Base-by-base conservation (phyloP, 2,329 filamentous ascomycete genomes). In the Aspergillus hiratsukae region DNA sequence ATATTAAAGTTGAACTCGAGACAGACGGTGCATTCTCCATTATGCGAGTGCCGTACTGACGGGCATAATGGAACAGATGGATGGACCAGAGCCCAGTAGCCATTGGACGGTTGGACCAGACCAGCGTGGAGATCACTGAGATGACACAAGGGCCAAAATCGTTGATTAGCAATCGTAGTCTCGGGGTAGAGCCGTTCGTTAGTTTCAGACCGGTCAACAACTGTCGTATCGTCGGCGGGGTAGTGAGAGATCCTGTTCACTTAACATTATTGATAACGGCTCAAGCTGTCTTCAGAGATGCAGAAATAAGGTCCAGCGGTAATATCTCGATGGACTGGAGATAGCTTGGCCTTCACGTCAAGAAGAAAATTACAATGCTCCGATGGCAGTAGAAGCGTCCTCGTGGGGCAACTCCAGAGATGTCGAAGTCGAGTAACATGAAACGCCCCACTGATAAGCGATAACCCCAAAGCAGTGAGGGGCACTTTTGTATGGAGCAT, bases 141-240 rank as follows among this genome's bases (percentile, higher is more conserved):
- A 35, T 54, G 51, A 56, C 43, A 55, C 40, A 31, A 48, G 55
- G 31, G 35, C 46, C 25, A 31, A 48, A 37, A 7, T 37, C 1
- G 31, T 17, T 37, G 31, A 37, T n/a, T 37, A 37, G 14, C 31
- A 37, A 37, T 37, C 17, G 5, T n/a, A 37, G 14, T 51, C 53
- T 46, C 41, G 55, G 48, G 48, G n/a, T 23, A 21, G 48, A 14
- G 19, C 23, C 14, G 48, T 17, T n/a, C 23, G 25, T 27, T 51
- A 28, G 48, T 50, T 53, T 53, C 52, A n/a, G 54, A 55, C 53
- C 51, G 59, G 54, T 57, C 54, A 51, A 58, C 9, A 14, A 25
- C 28, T 23, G 25, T 51, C 27, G 41, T 57, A 51, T 52, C 31
- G 3, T 37, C 31, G 2, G 31, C 14, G 31, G 31, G 31, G 31